Evolutionary conservation across 805 yeast genomes (phyloP).

Genomic region (Lipomyces japonicus): DNA sequence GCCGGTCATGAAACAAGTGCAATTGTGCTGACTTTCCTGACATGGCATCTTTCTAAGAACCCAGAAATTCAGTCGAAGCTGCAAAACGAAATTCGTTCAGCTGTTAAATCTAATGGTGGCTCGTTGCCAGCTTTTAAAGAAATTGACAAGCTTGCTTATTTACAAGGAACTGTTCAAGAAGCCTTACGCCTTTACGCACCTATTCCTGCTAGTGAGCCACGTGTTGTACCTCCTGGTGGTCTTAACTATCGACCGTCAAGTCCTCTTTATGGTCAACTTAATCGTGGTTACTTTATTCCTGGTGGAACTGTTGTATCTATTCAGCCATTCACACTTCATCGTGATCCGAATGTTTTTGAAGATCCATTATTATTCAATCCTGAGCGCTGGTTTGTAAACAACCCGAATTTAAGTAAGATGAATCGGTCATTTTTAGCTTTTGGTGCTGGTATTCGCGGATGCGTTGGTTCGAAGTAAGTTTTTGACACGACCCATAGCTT

Average conservation of each 20-base stretch:
- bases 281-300: constrained; percentile 42
- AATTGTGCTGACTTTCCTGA: constrained; percentile 55
- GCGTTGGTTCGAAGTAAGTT: constrained; percentile 52
- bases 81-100: constrained; percentile 46
- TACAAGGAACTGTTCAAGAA: constrained; percentile 63
- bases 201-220: constrained; percentile 71
- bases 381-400: constrained; percentile 52
- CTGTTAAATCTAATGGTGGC: constrained; percentile 31
- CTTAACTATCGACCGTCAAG: constrained; percentile 8
- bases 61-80: constrained; percentile 50
- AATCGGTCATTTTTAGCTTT: constrained; percentile 59
- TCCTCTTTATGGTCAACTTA: not conserved
- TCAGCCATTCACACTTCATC: constrained; percentile 65
- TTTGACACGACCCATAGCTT: no score
- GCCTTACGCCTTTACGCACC: constrained; percentile 61
- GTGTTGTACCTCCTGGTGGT: constrained; percentile 44
- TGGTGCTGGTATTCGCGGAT: constrained; percentile 72
- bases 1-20: constrained; percentile 80
- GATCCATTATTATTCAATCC: constrained; percentile 54
- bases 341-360: constrained; percentile 49
- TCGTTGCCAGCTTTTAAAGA: constrained; percentile 37
- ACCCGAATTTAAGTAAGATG: constrained; percentile 43
- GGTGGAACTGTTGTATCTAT: constrained; percentile 54
- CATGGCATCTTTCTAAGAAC: constrained; percentile 53
- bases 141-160: constrained; percentile 53